Percentiles rank a stretch among this genome's conserved stretches.
phyloP scores from a whole-genome alignment of 805 yeast genomes.

The Yarrowia osloensis region DNA sequence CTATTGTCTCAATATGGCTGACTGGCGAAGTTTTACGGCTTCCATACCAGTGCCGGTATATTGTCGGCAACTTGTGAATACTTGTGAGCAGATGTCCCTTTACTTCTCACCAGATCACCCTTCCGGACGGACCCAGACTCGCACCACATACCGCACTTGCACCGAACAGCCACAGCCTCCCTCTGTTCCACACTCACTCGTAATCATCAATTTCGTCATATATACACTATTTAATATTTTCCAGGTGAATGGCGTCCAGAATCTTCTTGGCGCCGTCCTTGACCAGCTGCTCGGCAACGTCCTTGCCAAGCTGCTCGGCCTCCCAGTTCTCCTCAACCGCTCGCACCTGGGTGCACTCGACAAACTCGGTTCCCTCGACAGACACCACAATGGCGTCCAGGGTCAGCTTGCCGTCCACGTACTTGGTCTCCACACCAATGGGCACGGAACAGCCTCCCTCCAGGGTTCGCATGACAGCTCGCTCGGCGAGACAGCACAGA shows the following conservation, averaged over 20 bases:
- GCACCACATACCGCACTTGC: no score
- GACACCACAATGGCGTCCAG: slow-evolving; percentile 76
- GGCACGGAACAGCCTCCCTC: slow-evolving; percentile 99
- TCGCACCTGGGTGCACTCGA: slow-evolving; percentile 55
- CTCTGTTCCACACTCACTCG: no score
- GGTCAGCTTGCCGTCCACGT: slow-evolving; percentile 49
- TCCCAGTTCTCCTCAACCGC: slow-evolving; percentile 54
- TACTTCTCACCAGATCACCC: no score
- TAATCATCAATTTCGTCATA: background rate
- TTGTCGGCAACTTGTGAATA: no score
- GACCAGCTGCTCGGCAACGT: slow-evolving; percentile 66
- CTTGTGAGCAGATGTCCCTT: no score
- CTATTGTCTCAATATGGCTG: background rate
- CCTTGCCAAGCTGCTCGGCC: slow-evolving; percentile 68
- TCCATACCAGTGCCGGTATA: no score
- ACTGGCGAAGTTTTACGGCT: no score
- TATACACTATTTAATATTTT: slow-evolving; percentile 30
- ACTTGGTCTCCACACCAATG: slow-evolving; percentile 78
- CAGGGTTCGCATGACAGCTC: slow-evolving; percentile 79
- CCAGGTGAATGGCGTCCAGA: slow-evolving; percentile 68
- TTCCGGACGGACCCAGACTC: no score
- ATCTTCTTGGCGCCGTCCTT: slow-evolving; percentile 80
- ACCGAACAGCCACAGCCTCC: no score
- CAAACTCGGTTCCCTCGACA: slow-evolving; percentile 75
- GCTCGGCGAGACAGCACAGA: slow-evolving; percentile 80